Base-by-base conservation (phyloP, 164 flowering plant species). In the Stephania japonica region DNA sequence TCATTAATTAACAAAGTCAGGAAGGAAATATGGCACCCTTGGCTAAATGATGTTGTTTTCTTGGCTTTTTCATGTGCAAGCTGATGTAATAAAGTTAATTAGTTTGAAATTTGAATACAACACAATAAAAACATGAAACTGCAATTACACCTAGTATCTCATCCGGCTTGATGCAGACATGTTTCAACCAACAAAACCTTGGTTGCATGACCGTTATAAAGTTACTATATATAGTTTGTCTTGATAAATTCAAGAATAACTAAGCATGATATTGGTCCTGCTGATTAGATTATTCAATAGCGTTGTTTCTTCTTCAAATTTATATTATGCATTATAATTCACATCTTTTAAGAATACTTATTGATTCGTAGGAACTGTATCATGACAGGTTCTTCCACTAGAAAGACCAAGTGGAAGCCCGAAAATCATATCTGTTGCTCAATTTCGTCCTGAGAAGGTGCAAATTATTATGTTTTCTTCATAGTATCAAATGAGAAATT, bases 391-490 rank as follows among this genome's bases (percentile, higher is more conserved):
- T 66, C 92, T 94, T 82, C 89, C 97, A 71, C 77, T 94, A 75
- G 92, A 91, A 83, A 87, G 92, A 80, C 68, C 87, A 24, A 62
- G 71, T 4, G 66, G 70, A 26, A 72, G 80, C 14, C 86, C 89
- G 70, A 78, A 49, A 65, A 81, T 94, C 62, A 88, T 94, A 63
- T 94, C 97, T 69, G 97, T 94, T 79, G 92, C 97, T 75, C 98
- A 94, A 74, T 94, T 94, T 83, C 97, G 98, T 83, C 97, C 98
- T 67, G 97, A 94, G 88, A 94, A 94, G 97, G 98, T 94, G 82
- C 59, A 83, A 74, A 78, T 83, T n/a, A 5, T 23, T 68, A 38
- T 68, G 13, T n/a, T 21, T 42, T 12, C 24, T 56, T 56, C 53
- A 68, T 42, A 26, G 53, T 75, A 61, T 71, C 26, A 47, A 5